Evolutionary conservation across 2,329 filamentous ascomycete species (phyloP), one percentile per base, ranked within the genome.

Genomic region (Fusarium pininemorale): DNA sequence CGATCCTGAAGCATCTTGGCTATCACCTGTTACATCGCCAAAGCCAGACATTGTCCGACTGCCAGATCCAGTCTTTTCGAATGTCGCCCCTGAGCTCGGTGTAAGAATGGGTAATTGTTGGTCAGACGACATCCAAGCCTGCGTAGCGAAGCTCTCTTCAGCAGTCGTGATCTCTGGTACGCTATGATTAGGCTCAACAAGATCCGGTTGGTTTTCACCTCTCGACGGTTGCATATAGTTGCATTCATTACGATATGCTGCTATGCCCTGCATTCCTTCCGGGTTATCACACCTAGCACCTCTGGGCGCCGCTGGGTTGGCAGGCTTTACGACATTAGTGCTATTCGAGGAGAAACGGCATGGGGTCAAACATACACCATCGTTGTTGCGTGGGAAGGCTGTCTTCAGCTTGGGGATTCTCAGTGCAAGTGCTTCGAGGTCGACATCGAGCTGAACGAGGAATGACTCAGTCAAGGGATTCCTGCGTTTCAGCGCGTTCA

Each of bases 381-480:
- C 86, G 32, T 79, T 83, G 62, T 84, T 86, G 53, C 88, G 86
- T n/a, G 87, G 84, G 55, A 90, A 90, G 3, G 87, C 86, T 32
- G 85, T 81, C 73, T 85, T 87, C 26, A 91, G 84, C 69, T 87
- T 90, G 14, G 87, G 90, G 73, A 90, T 90, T 75, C 88, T 87
- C 70, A 90, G 82, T 18, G 91, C 90, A 32, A 94, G 86, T 16
- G 90, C 91, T 80, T 97, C 94, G 8, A 98, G 87, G 79, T 99
- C 96, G 22, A 98, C 92, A 75, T 98, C 95, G 10, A 98, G 86
- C 81, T 98, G 96, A 7, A 96, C 94, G 41, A 98, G 85, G 84
- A 98, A 98, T 0, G 96, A 98, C 80, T 98, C 95, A 0, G 96
- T 97, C 56, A 99, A 86, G 0, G 95, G 95, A 75, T 97, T 98